These are phyloP conservation scores for Candida glucosophila DNA, from an alignment of 1,139 yeast species.

Conservation along the genomic window DNA sequence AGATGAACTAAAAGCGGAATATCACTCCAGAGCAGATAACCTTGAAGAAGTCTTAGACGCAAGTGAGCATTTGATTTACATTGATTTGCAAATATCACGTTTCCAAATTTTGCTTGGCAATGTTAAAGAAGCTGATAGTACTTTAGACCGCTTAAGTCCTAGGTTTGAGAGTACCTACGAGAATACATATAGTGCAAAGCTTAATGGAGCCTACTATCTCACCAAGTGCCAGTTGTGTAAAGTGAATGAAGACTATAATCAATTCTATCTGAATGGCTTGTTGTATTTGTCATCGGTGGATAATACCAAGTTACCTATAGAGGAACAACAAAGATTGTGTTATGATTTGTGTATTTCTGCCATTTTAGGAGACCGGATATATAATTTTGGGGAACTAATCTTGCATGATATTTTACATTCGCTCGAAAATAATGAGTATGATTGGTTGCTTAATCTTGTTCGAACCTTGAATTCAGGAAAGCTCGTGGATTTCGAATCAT, in stretches of 20 bases:
- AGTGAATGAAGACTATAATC: constrained; percentile 67
- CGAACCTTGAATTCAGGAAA: constrained; percentile 73
- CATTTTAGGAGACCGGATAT: constrained; percentile 81
- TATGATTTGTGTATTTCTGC: constrained; percentile 84
- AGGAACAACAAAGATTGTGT: constrained; percentile 42
- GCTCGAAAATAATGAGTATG: constrained; percentile 42
- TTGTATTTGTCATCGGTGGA: constrained; percentile 46
- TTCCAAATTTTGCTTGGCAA: constrained; percentile 52
- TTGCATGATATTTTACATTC: constrained; percentile 75
- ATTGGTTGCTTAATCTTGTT: constrained; percentile 70
- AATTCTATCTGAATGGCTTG: constrained; percentile 60
- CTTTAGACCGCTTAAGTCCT: constrained; percentile 53
- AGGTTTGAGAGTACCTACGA: constrained; percentile 41
- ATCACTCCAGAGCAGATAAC: constrained; percentile 21
- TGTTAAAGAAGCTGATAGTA: constrained; percentile 55
- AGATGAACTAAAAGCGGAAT: constrained; percentile 18
- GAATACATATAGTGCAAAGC: constrained; percentile 56
- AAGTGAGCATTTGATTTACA: constrained; percentile 45
- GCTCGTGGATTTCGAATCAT: constrained; percentile 48
- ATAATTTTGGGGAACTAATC: constrained; percentile 91
- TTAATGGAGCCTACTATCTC: constrained; percentile 77
- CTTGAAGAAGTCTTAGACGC: constrained; percentile 28
- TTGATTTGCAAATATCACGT: constrained; percentile 73
- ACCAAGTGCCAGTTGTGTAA: constrained; percentile 75
- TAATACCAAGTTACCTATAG: constrained; percentile 22